Evolutionary conservation across 2,329 filamentous ascomycete genomes (phyloP).

Genomic region (Exophiala oligosperma): DNA sequence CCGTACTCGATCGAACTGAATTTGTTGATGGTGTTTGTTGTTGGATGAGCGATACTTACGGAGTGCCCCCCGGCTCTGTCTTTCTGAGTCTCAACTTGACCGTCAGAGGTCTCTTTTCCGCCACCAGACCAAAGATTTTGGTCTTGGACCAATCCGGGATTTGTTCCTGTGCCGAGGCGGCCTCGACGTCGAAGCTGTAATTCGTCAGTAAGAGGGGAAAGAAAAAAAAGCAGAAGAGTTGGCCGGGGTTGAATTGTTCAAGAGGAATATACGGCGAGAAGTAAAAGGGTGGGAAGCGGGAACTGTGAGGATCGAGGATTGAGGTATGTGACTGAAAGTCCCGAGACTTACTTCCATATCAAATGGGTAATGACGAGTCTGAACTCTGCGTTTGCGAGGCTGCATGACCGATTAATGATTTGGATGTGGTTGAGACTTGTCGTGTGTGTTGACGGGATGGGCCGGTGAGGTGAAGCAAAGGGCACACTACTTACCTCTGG

Average conservation of each 20-base stretch:
- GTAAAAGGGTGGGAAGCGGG: no score
- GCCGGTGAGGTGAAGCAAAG: no score
- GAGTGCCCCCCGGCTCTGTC: no score
- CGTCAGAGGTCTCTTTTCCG: conserved; percentile 2
- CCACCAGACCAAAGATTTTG: conserved; percentile 7
- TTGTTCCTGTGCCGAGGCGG: not conserved
- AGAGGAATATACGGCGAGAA: no score
- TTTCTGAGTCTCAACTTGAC: not conserved
- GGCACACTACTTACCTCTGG: not conserved
- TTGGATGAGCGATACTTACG: no score
- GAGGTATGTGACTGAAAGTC: no score
- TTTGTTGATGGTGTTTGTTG: no score
- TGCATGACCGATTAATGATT: not conserved
- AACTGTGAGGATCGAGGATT: no score
- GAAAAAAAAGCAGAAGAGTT: not conserved
- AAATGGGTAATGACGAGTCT: conserved; percentile 28
- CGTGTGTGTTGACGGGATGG: no score
- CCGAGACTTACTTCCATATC: conserved; percentile 13
- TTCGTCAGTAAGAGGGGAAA: no score
- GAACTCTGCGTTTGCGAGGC: conserved; percentile 26
- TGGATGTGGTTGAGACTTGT: no score
- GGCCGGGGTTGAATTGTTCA: no score
- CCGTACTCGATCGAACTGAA: not conserved
- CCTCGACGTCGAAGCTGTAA: conserved; percentile 25
- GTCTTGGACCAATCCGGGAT: conserved; percentile 1